These are phyloP conservation scores for Phytophthora sojae DNA, from an alignment of 352 stramenopile species.

Conservation along the genomic window DNA sequence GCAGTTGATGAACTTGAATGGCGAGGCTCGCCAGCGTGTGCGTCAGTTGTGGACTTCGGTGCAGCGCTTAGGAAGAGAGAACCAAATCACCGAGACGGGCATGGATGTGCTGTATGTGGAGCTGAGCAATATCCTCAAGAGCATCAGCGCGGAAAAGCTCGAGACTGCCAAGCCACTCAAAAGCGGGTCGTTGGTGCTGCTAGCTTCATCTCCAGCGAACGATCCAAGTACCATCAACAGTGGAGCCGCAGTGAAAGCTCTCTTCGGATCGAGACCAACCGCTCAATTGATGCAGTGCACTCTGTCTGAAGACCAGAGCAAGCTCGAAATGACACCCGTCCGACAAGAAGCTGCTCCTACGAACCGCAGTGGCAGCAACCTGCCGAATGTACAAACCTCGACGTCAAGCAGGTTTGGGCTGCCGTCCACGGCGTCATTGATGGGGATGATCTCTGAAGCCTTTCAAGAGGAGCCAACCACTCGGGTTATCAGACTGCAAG, in stretches of 20 bases:
- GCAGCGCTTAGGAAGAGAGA: conserved; percentile 60
- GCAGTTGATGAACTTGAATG: conserved; percentile 71
- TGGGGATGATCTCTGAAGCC: conserved; percentile 62
- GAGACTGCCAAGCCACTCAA: conserved; percentile 55
- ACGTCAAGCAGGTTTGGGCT: conserved; percentile 50
- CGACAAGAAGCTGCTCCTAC: conserved; percentile 17
- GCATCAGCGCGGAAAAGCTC: conserved; percentile 69
- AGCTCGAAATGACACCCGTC: conserved; percentile 57
- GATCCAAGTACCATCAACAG: conserved; percentile 14
- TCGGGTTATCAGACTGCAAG: conserved; percentile 53
- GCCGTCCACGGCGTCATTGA: conserved; percentile 50
- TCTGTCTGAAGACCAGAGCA: conserved; percentile 68
- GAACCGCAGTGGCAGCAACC: neutral
- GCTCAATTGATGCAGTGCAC: conserved; percentile 57
- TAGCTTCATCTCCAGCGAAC: conserved; percentile 42
- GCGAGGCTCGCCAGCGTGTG: conserved; percentile 60
- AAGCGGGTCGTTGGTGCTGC: conserved; percentile 55
- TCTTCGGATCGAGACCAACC: conserved; percentile 40
- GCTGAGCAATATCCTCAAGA: conserved; percentile 67
- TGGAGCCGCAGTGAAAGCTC: conserved; percentile 35
- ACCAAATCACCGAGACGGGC: conserved; percentile 53
- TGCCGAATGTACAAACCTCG: conserved; percentile 1
- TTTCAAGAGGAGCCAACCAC: conserved; percentile 40
- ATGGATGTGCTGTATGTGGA: conserved; percentile 64
- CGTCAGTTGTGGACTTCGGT: conserved; percentile 72